Conservation (phyloP, 2,329 filamentous ascomycete genomes). For the Nemania serpens region DNA sequence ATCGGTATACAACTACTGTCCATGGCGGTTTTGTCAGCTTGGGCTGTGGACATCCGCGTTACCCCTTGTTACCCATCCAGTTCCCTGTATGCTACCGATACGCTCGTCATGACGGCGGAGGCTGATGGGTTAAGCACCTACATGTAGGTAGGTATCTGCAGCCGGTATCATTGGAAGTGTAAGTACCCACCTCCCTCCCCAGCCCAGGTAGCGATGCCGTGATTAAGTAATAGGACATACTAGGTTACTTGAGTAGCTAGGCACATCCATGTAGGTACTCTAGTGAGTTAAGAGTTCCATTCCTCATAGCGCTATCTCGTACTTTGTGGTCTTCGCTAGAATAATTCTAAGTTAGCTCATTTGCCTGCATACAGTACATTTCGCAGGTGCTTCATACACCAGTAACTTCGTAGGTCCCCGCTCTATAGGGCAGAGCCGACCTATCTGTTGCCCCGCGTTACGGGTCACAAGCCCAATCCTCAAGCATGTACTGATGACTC, state of each 20-base stretch:
- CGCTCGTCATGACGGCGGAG: background rate
- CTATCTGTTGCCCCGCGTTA: background rate
- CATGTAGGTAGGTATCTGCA: background rate
- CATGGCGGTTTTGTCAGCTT: background rate
- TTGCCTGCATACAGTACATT: too few species aligned
- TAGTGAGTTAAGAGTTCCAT: too few species aligned
- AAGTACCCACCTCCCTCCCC: too few species aligned
- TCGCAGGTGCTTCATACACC: too few species aligned
- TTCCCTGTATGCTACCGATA: background rate
- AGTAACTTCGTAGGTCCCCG: background rate
- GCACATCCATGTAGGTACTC: too few species aligned
- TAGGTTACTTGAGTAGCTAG: too few species aligned
- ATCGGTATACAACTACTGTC: background rate
- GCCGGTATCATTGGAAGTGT: too few species aligned
- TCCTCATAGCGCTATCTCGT: too few species aligned
- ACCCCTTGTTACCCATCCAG: background rate
- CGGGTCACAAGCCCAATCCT: background rate
- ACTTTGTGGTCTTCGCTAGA: too few species aligned
- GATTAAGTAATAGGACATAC: background rate
- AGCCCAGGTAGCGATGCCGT: background rate
- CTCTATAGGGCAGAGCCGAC: background rate
- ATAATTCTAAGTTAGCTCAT: too few species aligned
- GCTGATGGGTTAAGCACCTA: too few species aligned
- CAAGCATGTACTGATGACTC: slow-evolving; percentile 9
- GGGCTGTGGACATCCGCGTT: background rate